phyloP scores from a whole-genome alignment of 257 asterid genomes.

The Rubia yunnanensis region DNA sequence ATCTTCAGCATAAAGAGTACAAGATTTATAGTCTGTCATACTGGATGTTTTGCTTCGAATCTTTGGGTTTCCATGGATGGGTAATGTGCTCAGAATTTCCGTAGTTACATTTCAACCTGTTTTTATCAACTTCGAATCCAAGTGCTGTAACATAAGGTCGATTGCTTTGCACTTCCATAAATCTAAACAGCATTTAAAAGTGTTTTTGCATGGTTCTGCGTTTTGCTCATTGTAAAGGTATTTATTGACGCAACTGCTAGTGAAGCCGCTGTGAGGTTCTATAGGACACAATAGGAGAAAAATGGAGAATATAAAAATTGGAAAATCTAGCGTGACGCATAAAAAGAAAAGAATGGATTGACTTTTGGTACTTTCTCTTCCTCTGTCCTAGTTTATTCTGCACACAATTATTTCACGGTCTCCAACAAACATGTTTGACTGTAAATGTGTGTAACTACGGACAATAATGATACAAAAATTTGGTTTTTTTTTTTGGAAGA shows the following conservation, averaged over 20 bases:
- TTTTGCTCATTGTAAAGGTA: not conserved
- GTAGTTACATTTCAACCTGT: not conserved
- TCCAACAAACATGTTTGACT: no score
- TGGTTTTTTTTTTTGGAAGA: no score
- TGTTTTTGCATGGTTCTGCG: not conserved
- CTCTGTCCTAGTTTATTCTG: no score
- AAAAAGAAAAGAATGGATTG: no score
- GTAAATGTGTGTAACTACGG: no score
- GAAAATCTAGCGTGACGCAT: not conserved
- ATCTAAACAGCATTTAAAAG: not conserved
- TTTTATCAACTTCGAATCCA: not conserved
- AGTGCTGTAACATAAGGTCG: not conserved
- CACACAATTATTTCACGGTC: no score
- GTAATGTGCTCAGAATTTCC: not conserved
- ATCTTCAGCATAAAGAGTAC: not conserved
- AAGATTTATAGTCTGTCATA: not conserved
- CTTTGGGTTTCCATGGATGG: not conserved
- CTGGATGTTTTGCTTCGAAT: not conserved
- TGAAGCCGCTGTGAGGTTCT: not conserved
- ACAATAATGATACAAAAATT: no score
- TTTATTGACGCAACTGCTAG: no score
- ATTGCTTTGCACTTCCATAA: not conserved
- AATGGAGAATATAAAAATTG: not conserved
- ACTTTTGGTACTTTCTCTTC: no score
- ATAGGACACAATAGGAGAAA: not conserved